phyloP scores from a whole-genome alignment of 352 stramenopile genomes.

The Globisporangium megalacanthum region DNA sequence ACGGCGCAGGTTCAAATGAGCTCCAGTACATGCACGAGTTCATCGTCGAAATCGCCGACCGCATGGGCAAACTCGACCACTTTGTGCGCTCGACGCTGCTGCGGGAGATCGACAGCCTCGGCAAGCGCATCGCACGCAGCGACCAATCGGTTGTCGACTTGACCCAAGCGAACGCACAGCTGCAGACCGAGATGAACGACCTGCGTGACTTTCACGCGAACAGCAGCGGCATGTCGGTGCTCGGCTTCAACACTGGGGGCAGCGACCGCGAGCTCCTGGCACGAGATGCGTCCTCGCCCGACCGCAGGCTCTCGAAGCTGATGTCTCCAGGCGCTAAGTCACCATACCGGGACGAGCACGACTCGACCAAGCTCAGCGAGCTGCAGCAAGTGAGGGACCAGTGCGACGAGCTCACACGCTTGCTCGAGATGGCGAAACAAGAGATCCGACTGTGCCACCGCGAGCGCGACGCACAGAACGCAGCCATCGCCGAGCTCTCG shows the following conservation, averaged over 20 bases:
- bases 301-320: conserved; percentile 7
- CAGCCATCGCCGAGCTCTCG: conserved; percentile 39
- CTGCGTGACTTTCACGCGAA: conserved; percentile 39
- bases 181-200: conserved; percentile 36
- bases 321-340: conserved; percentile 11
- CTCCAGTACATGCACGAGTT: conserved; percentile 42
- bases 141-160: conserved; percentile 12
- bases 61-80: conserved; percentile 29
- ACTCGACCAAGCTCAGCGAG: conserved; percentile 12
- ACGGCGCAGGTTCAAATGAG: conserved; percentile 17
- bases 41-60: conserved; percentile 29
- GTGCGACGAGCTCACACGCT: conserved; percentile 39
- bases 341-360: conserved; percentile 12
- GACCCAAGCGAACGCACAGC: conserved; percentile 17
- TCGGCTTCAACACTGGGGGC: conserved; percentile 1
- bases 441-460: conserved; percentile 64
- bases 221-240: conserved; percentile 15
- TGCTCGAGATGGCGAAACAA: conserved; percentile 69
- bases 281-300: neutral
- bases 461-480: conserved; percentile 46
- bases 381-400: conserved; percentile 42
- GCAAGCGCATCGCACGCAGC: conserved; percentile 5
- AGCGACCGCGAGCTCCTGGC: neutral
- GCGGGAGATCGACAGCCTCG: conserved; percentile 19
- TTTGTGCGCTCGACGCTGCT: conserved; percentile 36